Evolutionary conservation across 2,329 filamentous ascomycete genomes (phyloP).

Genomic region (Fusarium humuli): DNA sequence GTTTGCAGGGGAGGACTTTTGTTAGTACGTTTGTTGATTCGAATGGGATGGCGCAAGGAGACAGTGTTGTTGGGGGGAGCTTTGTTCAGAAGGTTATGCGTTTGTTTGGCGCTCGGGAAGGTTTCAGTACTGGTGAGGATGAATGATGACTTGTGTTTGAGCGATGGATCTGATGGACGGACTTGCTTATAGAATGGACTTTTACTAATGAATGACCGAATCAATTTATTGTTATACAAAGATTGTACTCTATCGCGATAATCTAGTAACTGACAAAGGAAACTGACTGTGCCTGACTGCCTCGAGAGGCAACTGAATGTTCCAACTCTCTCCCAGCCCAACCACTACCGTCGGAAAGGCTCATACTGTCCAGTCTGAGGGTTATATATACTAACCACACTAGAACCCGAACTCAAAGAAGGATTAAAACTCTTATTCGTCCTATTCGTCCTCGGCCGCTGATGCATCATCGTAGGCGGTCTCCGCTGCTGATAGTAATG

Average conservation of each 20-base stretch:
- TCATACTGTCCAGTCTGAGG: conserved; percentile 20
- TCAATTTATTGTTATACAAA: background rate
- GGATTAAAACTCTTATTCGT: conserved; percentile 22
- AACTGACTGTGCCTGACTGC: background rate
- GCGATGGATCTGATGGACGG: background rate
- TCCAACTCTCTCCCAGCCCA: background rate
- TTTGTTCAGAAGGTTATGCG: conserved; percentile 25
- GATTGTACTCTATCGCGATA: background rate
- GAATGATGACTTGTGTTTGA: background rate
- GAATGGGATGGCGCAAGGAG: background rate
- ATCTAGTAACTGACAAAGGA: background rate
- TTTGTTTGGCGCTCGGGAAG: background rate
- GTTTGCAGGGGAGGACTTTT: conserved; percentile 29
- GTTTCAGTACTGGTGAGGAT: background rate
- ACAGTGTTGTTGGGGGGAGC: background rate
- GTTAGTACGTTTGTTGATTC: conserved; percentile 24
- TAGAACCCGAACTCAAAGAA: conserved; percentile 17
- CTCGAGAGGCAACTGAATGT: background rate
- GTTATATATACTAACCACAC: conserved; percentile 21
- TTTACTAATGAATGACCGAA: background rate
- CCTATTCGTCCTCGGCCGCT: conserved; percentile 21
- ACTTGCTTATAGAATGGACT: background rate
- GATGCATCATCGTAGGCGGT: background rate
- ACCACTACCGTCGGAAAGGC: conserved; percentile 2
- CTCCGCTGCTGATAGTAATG: conserved; percentile 24